Evolutionary conservation across 2,329 filamentous ascomycete genomes (phyloP).

Genomic region (Diplodia corticola): DNA sequence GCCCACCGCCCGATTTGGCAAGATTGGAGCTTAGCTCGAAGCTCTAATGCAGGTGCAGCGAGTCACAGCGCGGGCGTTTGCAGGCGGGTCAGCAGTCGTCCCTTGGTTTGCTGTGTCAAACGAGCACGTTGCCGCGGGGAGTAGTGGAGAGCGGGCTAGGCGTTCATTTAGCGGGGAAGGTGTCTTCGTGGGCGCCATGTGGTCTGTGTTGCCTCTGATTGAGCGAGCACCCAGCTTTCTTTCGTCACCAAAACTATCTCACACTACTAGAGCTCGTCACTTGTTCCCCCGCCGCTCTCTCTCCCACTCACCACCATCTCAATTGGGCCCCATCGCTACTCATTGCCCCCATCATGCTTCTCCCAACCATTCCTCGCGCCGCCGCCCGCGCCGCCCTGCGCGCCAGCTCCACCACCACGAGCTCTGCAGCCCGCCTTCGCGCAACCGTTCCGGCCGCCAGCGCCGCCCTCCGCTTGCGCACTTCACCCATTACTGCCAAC

Average conservation of each 20-base stretch:
- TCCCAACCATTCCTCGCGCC: neutral
- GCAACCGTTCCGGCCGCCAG: neutral
- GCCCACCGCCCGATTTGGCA: neutral
- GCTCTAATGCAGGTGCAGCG: neutral
- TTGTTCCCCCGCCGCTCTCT: neutral
- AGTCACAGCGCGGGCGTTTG: conserved; percentile 6
- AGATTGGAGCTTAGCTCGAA: neutral
- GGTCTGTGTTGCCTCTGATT: neutral
- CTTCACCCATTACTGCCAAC: neutral
- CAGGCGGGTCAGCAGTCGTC: neutral
- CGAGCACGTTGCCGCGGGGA: neutral
- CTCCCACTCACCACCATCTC: neutral
- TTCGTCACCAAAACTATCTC: conserved; percentile 1
- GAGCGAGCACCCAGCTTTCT: conserved; percentile 13
- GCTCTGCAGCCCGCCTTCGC: conserved; percentile 16
- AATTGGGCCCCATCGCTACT: neutral
- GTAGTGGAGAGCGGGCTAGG: neutral
- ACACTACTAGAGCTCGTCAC: neutral
- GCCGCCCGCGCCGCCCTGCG: conserved; percentile 11
- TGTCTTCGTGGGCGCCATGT: neutral
- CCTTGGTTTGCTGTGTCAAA: neutral
- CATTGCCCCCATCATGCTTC: conserved; percentile 8
- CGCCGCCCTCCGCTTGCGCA: neutral
- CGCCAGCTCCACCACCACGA: neutral
- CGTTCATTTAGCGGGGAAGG: neutral